Base-by-base conservation (phyloP, 1,284 basidiomycete genomes). In the Malassezia globosa region DNA sequence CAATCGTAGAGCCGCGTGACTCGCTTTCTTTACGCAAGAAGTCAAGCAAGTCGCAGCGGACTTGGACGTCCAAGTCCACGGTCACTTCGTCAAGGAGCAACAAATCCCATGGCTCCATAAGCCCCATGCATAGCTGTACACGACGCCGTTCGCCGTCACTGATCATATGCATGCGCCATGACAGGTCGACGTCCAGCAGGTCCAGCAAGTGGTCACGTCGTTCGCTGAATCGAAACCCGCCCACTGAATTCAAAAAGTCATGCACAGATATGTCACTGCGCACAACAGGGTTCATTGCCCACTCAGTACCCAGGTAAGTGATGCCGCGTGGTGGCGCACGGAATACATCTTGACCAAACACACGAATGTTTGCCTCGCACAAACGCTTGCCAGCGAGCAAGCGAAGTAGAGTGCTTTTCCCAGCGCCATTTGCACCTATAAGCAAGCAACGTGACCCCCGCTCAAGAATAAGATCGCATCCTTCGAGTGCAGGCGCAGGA, bases 221-320 rank as follows among this genome's bases (percentile, higher is more conserved):
- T 60, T 82, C 84, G 66, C 90, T 90, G 75, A 96, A 81, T 37
- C 90, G 78, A 72, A 94, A 96, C 0, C 92, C 92, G 19, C 92
- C 92, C 2, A 97, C 87, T 16, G 87, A 90, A 45, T 71, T 56
- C 33, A 71, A 52, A 72, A 99, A 99, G 52, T 82, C 77, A 6
- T 84, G 82, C 5, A 71, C 69, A 18, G 61, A 52, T 35, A 71
- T 71, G 43, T 71, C 69, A 35, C 55, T 55, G 31, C 90, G 81
- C 2, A 97, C 92, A 42, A 96, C 90, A 1, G 89, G 89, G 74
- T 96, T 96, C 81, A 85, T 85, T 4, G 88, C 87, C 87, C 87
- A 75, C 45, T 75, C 74, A 11, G 68, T 71, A 45, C 90, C 90
- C 21, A 97, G 80, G 70, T 89, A 92, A 7, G 87, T 85, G 22